Conservation (phyloP, 805 yeast species). For the Jamesozyma rosinii region DNA sequence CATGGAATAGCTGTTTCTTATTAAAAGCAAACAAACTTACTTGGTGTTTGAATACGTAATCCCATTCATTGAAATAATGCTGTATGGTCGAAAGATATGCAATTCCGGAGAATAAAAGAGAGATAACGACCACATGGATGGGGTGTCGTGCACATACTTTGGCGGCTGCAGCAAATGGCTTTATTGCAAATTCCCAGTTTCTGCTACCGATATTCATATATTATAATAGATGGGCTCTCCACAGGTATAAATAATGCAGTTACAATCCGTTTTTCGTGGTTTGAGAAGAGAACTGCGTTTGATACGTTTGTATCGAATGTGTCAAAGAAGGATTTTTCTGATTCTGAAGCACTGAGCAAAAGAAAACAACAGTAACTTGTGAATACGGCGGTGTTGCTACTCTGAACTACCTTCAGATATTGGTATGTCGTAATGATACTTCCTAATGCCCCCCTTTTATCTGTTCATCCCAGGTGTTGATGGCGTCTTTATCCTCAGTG, state of each 20-base stretch:
- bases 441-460: not conserved
- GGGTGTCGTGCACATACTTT: constrained; percentile 67
- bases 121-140: constrained; percentile 67
- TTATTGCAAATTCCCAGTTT: not conserved
- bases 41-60: constrained; percentile 19
- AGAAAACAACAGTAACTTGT: too few relatives aligned
- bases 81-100: constrained; percentile 70
- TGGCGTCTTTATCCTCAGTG: not conserved
- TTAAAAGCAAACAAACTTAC: constrained; percentile 11
- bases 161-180: constrained; percentile 40
- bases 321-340: too few relatives aligned
- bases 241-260: not conserved
- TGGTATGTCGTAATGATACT: too few relatives aligned
- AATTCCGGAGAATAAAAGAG: constrained; percentile 66
- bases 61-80: constrained; percentile 44
- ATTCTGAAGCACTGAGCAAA: too few relatives aligned
- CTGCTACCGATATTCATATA: not conserved
- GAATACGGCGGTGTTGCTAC: too few relatives aligned
- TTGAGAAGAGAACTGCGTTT: not conserved
- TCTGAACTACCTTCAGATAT: too few relatives aligned
- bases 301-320: too few relatives aligned
- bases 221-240: not conserved
- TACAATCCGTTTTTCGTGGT: not conserved
- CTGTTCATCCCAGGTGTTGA: not conserved
- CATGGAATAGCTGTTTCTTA: constrained; percentile 17